Base-by-base conservation (phyloP, 2,329 filamentous ascomycete species). In the Fusarium newnesense region DNA sequence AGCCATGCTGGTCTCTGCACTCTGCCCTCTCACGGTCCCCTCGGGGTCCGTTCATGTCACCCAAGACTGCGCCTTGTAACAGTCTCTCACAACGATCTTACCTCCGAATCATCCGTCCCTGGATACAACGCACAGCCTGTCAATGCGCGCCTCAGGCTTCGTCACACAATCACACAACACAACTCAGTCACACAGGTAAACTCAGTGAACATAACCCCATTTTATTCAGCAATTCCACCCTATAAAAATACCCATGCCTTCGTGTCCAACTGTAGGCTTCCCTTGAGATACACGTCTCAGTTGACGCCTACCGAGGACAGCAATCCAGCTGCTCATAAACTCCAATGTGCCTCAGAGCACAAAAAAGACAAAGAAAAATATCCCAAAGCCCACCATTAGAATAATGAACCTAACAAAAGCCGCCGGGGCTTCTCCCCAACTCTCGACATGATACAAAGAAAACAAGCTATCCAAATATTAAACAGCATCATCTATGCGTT, bases 391-490 rank as follows among this genome's bases (percentile, higher is more conserved):
- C 61, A 69, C 72, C 67, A 77, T 76, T 75, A 75, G 69, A 67
- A 64, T 61, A 62, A 72, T 76, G 67, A 67, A 75, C 67, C 73
- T 60, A 75, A 72, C 58, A 67, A 70, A 77, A 80, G 78, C 80
- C 80, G 72, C 80, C 80, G 75, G 80, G 80, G 80, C 77, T 79
- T 73, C 68, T 74, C 73, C 73, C 76, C 70, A 61, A 75, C 74
- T 72, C 68, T 73, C 65, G 60, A 73, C 69, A 75, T 76, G 57
- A 75, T 61, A 72, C 69, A 59, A 59, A 65, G 69, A 75, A 56
- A 64, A 66, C 63, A 68, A 69, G 67, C 63, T 56, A 72, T 67
- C 47, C 75, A 63, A 59, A 60, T 69, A 60, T 76, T 78, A 77
- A 77, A 74, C 70, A 73, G 64, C 66, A 62, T 74, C 75, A 60